phyloP scores from a whole-genome alignment of 1,284 basidiomycete species.

The Heterobasidion occidentale region DNA sequence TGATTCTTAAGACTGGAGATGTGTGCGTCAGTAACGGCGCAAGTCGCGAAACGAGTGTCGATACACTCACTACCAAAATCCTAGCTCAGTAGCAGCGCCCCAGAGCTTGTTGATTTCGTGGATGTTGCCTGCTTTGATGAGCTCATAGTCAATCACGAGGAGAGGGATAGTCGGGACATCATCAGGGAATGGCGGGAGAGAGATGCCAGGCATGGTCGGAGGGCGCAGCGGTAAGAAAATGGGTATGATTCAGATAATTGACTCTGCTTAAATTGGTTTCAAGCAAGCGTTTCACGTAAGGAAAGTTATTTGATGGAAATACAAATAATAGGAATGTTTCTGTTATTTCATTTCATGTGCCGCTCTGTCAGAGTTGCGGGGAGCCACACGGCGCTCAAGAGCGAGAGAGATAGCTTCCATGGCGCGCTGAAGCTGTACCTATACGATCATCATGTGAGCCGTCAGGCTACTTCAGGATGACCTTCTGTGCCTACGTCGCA shows the following conservation, averaged over 20 bases:
- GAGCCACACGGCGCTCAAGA: background rate
- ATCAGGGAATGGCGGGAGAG: background rate
- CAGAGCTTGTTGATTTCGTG: background rate
- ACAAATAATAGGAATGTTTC: background rate
- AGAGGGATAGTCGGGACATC: background rate
- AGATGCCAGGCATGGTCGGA: background rate
- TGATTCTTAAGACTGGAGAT: constrained; percentile 16
- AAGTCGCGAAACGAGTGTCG: too few species aligned
- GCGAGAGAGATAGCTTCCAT: background rate
- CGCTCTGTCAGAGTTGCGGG: background rate
- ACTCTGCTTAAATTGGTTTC: background rate
- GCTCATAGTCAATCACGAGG: background rate
- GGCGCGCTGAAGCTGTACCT: background rate
- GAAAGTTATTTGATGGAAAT: background rate
- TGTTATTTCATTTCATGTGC: background rate
- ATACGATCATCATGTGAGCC: background rate
- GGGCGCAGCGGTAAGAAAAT: background rate
- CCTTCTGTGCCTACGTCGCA: background rate
- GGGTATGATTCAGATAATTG: background rate
- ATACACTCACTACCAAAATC: background rate
- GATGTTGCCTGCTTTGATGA: background rate
- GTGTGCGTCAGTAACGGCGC: background rate
- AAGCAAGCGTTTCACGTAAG: background rate
- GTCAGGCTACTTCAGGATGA: background rate
- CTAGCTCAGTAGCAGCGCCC: background rate